Evolutionary conservation across 73 alveolate species (phyloP).

Genomic region (Blepharisma stoltei): DNA sequence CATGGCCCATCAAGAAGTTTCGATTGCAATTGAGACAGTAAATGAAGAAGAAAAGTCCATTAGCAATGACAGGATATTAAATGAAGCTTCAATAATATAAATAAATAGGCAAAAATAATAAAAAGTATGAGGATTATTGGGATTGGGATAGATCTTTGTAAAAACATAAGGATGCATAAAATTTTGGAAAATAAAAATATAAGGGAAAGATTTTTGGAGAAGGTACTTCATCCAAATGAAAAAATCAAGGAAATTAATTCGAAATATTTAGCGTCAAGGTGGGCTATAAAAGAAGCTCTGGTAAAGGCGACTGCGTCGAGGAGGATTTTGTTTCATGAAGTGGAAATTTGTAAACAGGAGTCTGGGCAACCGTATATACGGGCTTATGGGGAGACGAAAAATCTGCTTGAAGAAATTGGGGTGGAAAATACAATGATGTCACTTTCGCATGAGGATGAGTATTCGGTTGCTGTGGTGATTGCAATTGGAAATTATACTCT

Average conservation of each 20-base stretch:
- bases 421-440: conserved; percentile 31
- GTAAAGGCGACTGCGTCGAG: conserved; percentile 65
- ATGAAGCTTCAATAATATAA: too few relatives aligned
- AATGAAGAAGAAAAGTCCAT: too few relatives aligned
- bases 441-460: conserved; percentile 56
- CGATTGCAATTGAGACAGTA: too few relatives aligned
- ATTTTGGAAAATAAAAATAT: conserved; percentile 7
- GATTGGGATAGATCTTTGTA: conserved; percentile 42
- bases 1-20: too few relatives aligned
- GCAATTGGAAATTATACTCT: conserved; percentile 6
- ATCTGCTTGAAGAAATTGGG: conserved; percentile 34
- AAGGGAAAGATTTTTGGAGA: conserved; percentile 16
- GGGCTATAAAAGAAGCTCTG: conserved; percentile 76
- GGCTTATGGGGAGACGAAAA: conserved; percentile 35
- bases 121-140: conserved; percentile 29
- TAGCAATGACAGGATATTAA: too few relatives aligned
- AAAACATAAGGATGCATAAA: conserved; percentile 26
- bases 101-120: too few relatives aligned
- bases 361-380: conserved; percentile 23
- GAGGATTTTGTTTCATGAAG: conserved; percentile 40
- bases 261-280: conserved; percentile 55
- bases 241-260: conserved; percentile 4
- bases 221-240: conserved; percentile 21
- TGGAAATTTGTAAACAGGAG: conserved; percentile 33
- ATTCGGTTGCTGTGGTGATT: conserved; percentile 54